Evolutionary conservation across 1,139 yeast species (phyloP), one percentile per base, ranked within the genome.

Genomic region (Geotrichum carabidarum): DNA sequence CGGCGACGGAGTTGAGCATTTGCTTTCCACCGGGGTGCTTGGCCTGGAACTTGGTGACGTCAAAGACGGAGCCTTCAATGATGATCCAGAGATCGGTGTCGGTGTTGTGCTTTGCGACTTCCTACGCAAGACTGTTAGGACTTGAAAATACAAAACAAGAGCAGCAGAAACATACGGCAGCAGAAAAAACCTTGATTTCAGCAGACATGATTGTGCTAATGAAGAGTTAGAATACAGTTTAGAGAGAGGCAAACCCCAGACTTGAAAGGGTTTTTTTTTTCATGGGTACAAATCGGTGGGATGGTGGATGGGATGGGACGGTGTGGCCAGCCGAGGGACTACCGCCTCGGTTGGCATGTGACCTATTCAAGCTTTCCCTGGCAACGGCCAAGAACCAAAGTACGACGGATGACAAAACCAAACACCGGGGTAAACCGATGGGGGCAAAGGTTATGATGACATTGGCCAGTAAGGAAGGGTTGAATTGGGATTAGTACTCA

Each of bases 1-100:
- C 98, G 8, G 95, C 97, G 64, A 84, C 86, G 57, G 80, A 79
- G 48, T 83, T 70, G 49, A 93, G 81, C 44, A 93, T 83, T 53
- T 79, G 78, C 64, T 80, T 81, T 5, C 98, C 98, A 59, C 98
- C 98, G 2, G 95, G 95, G 73, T 93, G 99, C 71, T 86, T 95
- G 60, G 89, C 93, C 64, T 90, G 77, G 74, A 89, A 93, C 61
- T 78, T 76, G 53, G 95, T 77, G 59, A 89, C 82, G 71, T 91
- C 94, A 73, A 86, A 93, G 42, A 91, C 97, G 65, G 82, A 81
- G 46, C 89, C 95, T 63, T 90, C 84, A 71, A 88, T 84, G 62
- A 87, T 83, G 70, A 91, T 78, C 96, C 97, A 91, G 60, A 88
- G 78, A 67, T 88, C 94, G 50, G 83, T 88, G 56, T 80, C 75